Conservation (phyloP, 495 filamentous ascomycete genomes). For the Penicillium canescens region DNA sequence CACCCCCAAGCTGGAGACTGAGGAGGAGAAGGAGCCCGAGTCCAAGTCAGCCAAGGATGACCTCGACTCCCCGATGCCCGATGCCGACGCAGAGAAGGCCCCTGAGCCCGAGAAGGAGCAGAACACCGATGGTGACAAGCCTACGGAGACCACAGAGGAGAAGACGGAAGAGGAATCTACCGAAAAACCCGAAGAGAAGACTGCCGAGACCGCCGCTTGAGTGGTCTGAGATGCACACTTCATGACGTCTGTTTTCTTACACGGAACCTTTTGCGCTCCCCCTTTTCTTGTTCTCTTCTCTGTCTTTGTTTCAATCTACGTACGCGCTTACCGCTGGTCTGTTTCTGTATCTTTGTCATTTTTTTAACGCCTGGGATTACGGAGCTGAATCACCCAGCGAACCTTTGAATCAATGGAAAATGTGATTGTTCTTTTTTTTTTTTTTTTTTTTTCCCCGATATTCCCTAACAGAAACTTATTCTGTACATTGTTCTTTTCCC, state of each 20-base stretch:
- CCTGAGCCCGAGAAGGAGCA: slow-evolving; percentile 10
- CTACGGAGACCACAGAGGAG: slow-evolving; percentile 13
- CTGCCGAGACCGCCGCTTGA: slow-evolving; percentile 20
- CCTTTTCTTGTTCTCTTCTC: neutral
- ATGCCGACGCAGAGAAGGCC: slow-evolving; percentile 27
- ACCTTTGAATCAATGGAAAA: slow-evolving; percentile 18
- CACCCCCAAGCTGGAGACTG: slow-evolving; percentile 42
- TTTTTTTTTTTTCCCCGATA: neutral
- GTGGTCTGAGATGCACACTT: slow-evolving; percentile 1
- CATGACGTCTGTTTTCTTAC: slow-evolving; percentile 3
- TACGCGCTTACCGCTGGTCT: slow-evolving; percentile 1
- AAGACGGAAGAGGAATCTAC: slow-evolving; percentile 15
- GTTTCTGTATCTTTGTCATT: slow-evolving; percentile 2
- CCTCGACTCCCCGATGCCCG: slow-evolving; percentile 41
- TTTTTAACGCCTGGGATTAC: slow-evolving; percentile 10
- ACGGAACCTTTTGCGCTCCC: slow-evolving; percentile 4
- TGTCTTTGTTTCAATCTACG: slow-evolving; percentile 4
- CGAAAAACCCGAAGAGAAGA: slow-evolving; percentile 25
- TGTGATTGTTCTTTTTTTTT: slow-evolving; percentile 10
- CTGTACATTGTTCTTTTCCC: neutral
- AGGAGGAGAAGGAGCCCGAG: slow-evolving; percentile 47
- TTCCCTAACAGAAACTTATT: neutral
- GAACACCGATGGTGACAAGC: slow-evolving; percentile 13
- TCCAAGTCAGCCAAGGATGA: slow-evolving; percentile 42
- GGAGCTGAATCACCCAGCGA: slow-evolving; percentile 11